phyloP scores from a whole-genome alignment of 345 rosid genomes.

The Ricinus communis region DNA sequence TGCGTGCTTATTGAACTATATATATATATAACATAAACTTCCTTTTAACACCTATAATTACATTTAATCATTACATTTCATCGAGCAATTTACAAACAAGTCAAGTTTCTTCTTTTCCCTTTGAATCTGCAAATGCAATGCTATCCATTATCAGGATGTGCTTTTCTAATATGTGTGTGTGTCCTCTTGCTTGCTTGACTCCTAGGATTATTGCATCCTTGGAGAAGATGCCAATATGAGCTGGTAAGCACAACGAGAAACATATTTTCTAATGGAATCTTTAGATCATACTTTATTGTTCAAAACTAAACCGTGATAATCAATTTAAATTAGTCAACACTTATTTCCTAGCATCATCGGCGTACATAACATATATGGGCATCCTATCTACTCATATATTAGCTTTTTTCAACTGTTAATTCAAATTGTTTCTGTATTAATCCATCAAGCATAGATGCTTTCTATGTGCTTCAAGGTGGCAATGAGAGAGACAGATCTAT shows the following conservation, averaged over 20 bases:
- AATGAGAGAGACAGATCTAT: too few species aligned
- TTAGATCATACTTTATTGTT: background rate
- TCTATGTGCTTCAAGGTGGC: too few species aligned
- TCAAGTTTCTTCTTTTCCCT: background rate
- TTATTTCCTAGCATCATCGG: too few species aligned
- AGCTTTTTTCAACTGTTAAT: too few species aligned
- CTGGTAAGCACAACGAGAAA: background rate
- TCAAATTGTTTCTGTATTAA: too few species aligned
- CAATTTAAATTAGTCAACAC: too few species aligned
- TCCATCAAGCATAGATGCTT: too few species aligned
- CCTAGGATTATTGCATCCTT: background rate
- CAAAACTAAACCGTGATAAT: too few species aligned
- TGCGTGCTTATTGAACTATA: background rate
- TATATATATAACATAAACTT: background rate
- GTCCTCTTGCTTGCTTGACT: background rate
- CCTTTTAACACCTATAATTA: too few species aligned
- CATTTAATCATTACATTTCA: background rate
- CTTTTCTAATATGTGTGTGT: background rate
- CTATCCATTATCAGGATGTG: background rate
- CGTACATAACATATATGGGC: too few species aligned
- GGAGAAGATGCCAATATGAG: conserved; percentile 2
- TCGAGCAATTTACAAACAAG: too few species aligned
- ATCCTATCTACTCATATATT: too few species aligned
- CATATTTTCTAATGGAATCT: background rate
- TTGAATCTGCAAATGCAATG: background rate